Conservation (phyloP, 2,329 filamentous ascomycete genomes). For the Immersiporthe knoxdaviesiana region DNA sequence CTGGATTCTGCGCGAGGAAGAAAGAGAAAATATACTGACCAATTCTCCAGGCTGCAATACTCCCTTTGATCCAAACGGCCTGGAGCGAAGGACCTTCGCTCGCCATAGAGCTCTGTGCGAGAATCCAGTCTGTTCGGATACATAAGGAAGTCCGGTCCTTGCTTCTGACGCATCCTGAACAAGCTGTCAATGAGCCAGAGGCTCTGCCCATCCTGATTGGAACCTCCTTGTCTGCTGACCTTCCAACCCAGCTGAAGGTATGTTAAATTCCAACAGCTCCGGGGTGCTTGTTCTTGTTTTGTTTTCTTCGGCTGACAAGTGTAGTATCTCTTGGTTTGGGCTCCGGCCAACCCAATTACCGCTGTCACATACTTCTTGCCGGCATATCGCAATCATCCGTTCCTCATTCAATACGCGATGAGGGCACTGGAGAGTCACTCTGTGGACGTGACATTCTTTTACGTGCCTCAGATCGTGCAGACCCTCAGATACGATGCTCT, state of each 20-base stretch:
- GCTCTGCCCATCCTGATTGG: conserved; percentile 83
- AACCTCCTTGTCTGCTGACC: conserved; percentile 73
- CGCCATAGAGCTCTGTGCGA: conserved; percentile 79
- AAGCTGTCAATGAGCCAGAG: conserved; percentile 78
- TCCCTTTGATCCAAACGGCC: conserved; percentile 74
- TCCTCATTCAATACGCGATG: conserved; percentile 96
- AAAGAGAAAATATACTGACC: conserved; percentile 29
- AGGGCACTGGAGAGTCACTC: conserved; percentile 90
- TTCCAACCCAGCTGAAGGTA: conserved; percentile 84
- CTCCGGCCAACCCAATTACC: conserved; percentile 87
- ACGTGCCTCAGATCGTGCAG: conserved; percentile 97
- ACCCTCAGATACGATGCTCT: conserved; percentile 88
- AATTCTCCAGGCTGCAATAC: conserved; percentile 54
- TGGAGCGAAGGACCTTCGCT: conserved; percentile 86
- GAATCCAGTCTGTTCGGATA: conserved; percentile 77
- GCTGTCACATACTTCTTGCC: conserved; percentile 93
- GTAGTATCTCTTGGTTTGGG: conserved; percentile 90
- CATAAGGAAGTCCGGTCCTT: conserved; percentile 77
- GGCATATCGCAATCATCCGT: conserved; percentile 86
- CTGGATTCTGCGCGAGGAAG: not conserved
- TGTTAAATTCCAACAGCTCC: conserved; percentile 20
- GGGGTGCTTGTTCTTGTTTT: conserved; percentile 22
- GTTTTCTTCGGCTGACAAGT: conserved; percentile 32
- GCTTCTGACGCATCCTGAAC: conserved; percentile 81
- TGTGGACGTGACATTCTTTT: conserved; percentile 98